These are phyloP conservation scores for Diaporthe sp. DNA, from an alignment of 2,329 filamentous ascomycete genomes.

Conservation along the genomic window DNA sequence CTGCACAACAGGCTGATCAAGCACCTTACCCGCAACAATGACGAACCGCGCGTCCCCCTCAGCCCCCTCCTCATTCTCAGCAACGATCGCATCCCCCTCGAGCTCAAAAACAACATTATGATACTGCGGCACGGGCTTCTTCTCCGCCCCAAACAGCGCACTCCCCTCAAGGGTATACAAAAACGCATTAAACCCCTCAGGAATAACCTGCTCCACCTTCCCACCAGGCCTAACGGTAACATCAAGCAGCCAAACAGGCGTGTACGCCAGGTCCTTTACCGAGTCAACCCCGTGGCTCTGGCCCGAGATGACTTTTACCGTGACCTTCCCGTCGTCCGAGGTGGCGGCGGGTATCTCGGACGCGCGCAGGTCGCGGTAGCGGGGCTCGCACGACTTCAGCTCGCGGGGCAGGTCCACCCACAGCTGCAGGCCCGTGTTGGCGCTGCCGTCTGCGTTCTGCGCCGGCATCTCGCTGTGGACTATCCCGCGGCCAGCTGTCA, in stretches of 20 bases:
- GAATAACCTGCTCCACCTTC: conserved; percentile 78
- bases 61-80: conserved; percentile 74
- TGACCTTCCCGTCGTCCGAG: conserved; percentile 77
- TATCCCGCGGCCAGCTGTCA: conserved; percentile 93
- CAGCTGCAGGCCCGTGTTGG: conserved; percentile 90
- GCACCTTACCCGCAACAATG: conserved; percentile 80
- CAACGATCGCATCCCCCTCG: conserved; percentile 79
- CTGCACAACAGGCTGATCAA: conserved; percentile 84
- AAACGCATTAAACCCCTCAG: conserved; percentile 88
- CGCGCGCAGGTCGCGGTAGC: conserved; percentile 87
- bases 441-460: conserved; percentile 77
- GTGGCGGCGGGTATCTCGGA: conserved; percentile 82
- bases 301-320: conserved; percentile 91
- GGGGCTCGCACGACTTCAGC: conserved; percentile 89
- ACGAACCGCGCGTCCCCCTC: conserved; percentile 70
- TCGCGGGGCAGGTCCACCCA: conserved; percentile 91
- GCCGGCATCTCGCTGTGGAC: conserved; percentile 96
- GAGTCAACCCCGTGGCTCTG: conserved; percentile 86
- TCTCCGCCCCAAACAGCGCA: conserved; percentile 69
- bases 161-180: conserved; percentile 85
- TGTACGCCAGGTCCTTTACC: conserved; percentile 91
- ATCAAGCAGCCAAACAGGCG: conserved; percentile 96
- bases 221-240: conserved; percentile 84
- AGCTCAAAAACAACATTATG: conserved; percentile 92
- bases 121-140: conserved; percentile 71